phyloP scores from a whole-genome alignment of 2,329 filamentous ascomycete genomes.

The Ascochyta clinopodiicola region DNA sequence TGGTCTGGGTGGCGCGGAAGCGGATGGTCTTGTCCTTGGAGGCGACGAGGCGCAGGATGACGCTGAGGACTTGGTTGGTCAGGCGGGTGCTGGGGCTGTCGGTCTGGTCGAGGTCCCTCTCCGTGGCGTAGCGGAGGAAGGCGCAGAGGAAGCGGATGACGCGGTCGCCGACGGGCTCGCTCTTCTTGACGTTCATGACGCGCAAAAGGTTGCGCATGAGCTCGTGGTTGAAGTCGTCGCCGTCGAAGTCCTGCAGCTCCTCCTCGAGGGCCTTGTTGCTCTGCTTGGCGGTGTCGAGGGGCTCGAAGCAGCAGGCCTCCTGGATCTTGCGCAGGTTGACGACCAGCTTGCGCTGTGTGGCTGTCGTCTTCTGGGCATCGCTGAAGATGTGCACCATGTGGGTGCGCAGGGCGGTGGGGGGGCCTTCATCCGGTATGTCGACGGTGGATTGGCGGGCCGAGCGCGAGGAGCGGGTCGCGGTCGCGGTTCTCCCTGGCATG shows the following conservation, averaged over 20 bases:
- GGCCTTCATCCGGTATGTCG: constrained; percentile 73
- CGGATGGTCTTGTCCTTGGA: constrained; percentile 93
- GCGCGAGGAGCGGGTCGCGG: constrained; percentile 51
- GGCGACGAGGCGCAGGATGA: constrained; percentile 75
- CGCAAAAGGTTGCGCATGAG: constrained; percentile 82
- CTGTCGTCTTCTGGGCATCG: constrained; percentile 82
- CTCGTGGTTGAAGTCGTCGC: constrained; percentile 86
- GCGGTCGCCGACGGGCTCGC: constrained; percentile 85
- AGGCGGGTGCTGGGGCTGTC: constrained; percentile 87
- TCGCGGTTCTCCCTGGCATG: constrained; percentile 57
- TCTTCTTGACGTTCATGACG: constrained; percentile 87
- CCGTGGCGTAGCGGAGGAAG: constrained; percentile 75
- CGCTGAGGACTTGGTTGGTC: constrained; percentile 74
- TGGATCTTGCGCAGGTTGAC: constrained; percentile 90
- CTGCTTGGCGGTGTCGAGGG: constrained; percentile 57
- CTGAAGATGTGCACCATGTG: constrained; percentile 68
- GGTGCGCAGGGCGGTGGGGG: constrained; percentile 72
- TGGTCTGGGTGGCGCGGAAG: constrained; percentile 86
- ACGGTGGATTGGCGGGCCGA: constrained; percentile 51
- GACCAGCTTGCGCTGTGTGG: constrained; percentile 86
- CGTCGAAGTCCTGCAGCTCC: constrained; percentile 70
- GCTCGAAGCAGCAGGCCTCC: constrained; percentile 75
- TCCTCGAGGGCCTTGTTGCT: constrained; percentile 50
- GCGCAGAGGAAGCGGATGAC: constrained; percentile 85
- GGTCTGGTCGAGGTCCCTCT: constrained; percentile 64